Base-by-base conservation (phyloP, 306 rosid genomes). In the Lotus japonicus region DNA sequence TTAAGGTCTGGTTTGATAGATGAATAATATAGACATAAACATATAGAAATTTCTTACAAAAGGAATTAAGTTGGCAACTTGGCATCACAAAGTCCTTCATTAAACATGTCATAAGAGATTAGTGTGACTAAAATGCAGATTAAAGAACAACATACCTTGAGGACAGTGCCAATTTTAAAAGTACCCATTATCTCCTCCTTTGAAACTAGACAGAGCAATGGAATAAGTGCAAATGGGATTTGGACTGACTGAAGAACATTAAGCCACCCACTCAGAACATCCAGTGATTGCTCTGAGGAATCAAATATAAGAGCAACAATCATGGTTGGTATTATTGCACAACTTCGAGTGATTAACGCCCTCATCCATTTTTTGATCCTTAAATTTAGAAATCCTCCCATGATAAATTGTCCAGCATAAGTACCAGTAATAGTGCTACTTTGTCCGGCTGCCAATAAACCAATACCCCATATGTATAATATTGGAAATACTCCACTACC, bases 151-250 rank as follows among this genome's bases (percentile, higher is more conserved):
- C 43, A 43, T 81, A 94, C 99, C 95, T 88, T 82, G 56, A 90
- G 91, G 64, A 74, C 43, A 13, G 70, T 57, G 54, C 99, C 96
- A 11, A 94, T 88, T 75, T 28, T 84, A 84, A 94, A 94, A 81
- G 71, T 59, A 31, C 97, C 99, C 99, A 94, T 94, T 70, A 94
- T 71, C 45, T 79, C 89, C 83, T 94, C 99, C 76, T 84, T 90
- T 7, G 99, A 86, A 53, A 89, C 99, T 87, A 94, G 81, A 81
- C 79, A 90, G 19, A 94, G 96, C 77, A 94, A 81, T 48, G 99
- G 99, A 80, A 94, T 94, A 63, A 94, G 91, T 12, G 99, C 99
- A 76, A 94, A 94, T 19, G 99, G 99, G 66, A 94, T 94, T 80
- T 94, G 99, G 49, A 94, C 77, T 42, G 99, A 94, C 86, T 94